phyloP scores from a whole-genome alignment of 164 flowering plant species.

The Santalum album region DNA sequence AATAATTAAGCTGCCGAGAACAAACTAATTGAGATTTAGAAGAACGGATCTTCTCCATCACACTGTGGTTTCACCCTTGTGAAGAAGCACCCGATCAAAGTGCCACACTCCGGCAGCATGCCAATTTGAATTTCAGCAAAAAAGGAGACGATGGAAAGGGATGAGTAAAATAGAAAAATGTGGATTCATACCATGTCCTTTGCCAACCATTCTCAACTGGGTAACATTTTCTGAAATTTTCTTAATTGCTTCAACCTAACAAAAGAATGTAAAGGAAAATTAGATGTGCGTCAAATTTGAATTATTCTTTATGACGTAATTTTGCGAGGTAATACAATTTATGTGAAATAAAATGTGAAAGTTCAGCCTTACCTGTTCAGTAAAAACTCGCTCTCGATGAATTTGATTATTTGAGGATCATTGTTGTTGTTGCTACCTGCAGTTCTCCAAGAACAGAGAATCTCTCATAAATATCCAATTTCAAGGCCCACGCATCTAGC shows the following conservation, averaged over 20 bases:
- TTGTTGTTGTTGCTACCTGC: conserved; percentile 25
- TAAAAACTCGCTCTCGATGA: conserved; percentile 31
- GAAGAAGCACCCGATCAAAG: conserved; percentile 56
- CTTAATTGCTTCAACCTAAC: conserved; percentile 31
- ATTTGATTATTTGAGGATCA: conserved; percentile 28
- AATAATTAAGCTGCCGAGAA: too few species aligned
- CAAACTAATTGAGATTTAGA: too few species aligned
- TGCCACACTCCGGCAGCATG: conserved; percentile 59
- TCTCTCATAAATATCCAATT: too few species aligned
- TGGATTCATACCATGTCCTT: conserved; percentile 28
- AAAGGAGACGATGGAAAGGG: background rate
- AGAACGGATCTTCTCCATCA: background rate
- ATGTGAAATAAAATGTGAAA: too few species aligned
- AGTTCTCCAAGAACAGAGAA: background rate
- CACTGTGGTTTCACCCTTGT: conserved; percentile 15
- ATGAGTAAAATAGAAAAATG: background rate
- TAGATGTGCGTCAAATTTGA: too few species aligned
- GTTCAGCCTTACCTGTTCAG: conserved; percentile 27
- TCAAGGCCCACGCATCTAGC: background rate
- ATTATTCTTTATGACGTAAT: too few species aligned
- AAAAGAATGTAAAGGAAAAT: background rate
- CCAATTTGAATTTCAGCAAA: background rate
- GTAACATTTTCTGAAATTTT: conserved; percentile 27
- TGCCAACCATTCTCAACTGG: conserved; percentile 30
- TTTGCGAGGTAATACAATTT: too few species aligned